Evolutionary conservation across 768 basidiomycete genomes (phyloP), one percentile per base, ranked within the genome.

Genomic region (Tulasnella sp.): DNA sequence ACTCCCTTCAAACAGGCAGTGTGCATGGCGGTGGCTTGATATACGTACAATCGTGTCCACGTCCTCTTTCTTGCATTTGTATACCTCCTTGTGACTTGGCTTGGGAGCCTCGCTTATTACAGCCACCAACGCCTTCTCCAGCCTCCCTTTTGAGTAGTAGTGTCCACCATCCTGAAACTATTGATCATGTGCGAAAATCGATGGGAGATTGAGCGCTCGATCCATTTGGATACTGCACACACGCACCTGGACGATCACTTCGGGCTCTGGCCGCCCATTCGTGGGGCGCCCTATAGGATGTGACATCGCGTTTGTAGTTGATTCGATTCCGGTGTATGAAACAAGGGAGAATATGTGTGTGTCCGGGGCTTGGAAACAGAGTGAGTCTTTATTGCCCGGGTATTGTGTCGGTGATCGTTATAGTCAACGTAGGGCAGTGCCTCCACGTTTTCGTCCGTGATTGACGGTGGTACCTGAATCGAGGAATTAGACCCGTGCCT

Each of bases 211-310:
- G n/a, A n/a, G n/a, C n/a, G n/a, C n/a, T n/a, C n/a, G n/a, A n/a
- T n/a, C n/a, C n/a, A n/a, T n/a, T n/a, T n/a, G n/a, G n/a, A n/a
- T n/a, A n/a, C n/a, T n/a, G n/a, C n/a, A n/a, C 8, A 56, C 17
- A 56, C 55, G 21, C 34, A 56, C 55, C 30, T 56, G 55, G 43
- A 43, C 55, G n/a, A 56, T 56, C 11, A 56, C 55, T 56, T 56
- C 55, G 5, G 55, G 41, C 55, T 56, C 55, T 42, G 55, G 41
- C 44, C 55, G 38, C 19, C 55, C 55, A 26, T 56, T 56, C 26
- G 17, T 27, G 43, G 32, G 32, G 30, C 51, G 32, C 9, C 32
- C 51, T 21, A 53, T 53, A 4, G 30, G n/a, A 19, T 41, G 32
- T 17, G 51, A 19, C 13, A 24, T 21, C 24, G 15, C 11, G 23